These are phyloP conservation scores for Tillandsia leiboldiana DNA, from an alignment of 176 grass and related monocot species.

Conservation along the genomic window DNA sequence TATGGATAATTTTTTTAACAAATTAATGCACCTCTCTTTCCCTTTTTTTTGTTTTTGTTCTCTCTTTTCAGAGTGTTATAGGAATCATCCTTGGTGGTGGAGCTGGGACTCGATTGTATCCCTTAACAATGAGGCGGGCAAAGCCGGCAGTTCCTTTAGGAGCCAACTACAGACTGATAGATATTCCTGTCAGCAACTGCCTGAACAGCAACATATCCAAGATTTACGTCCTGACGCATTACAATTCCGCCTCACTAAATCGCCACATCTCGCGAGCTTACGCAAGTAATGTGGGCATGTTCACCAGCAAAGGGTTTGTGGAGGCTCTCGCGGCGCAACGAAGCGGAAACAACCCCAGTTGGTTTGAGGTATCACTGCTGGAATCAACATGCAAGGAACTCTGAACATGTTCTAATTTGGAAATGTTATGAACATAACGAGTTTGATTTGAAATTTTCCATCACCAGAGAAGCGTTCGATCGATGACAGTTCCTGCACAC, in stretches of 20 bases:
- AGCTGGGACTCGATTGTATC: conserved; percentile 17
- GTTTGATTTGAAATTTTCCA: no score
- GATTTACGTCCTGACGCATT: conserved; percentile 23
- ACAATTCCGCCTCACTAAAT: conserved; percentile 15
- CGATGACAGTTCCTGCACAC: no score
- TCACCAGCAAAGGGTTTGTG: conserved; percentile 8
- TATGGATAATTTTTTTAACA: no score
- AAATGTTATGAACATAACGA: no score
- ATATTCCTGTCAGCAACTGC: conserved; percentile 22
- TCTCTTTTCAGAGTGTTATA: conserved; percentile 10
- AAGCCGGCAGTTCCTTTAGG: conserved; percentile 8
- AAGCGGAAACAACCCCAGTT: conserved; percentile 1
- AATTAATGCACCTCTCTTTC: not conserved
- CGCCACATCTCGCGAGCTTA: conserved; percentile 17
- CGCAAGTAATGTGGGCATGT: not conserved
- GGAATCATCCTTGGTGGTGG: conserved; percentile 14
- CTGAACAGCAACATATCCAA: conserved; percentile 18
- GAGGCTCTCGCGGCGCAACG: conserved; percentile 13
- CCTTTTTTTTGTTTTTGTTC: not conserved
- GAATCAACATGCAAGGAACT: no score
- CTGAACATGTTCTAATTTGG: no score
- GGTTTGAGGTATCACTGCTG: conserved; percentile 11
- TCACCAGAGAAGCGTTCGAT: no score
- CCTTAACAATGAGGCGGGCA: conserved; percentile 13
- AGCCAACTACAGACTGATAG: conserved; percentile 15